Evolutionary conservation across 306 rosid genomes (phyloP).

Genomic region (Glycyrrhiza uralensis): DNA sequence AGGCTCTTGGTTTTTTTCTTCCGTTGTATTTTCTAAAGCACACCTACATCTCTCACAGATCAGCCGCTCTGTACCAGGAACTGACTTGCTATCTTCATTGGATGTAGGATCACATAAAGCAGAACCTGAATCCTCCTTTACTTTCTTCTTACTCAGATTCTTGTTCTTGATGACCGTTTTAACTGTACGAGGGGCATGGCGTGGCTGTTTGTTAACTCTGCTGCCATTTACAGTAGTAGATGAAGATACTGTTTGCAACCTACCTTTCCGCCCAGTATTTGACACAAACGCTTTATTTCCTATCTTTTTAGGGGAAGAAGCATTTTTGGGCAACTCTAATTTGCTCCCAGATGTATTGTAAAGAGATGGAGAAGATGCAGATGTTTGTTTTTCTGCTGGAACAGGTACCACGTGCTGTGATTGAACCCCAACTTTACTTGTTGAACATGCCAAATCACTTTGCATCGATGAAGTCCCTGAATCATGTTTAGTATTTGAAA

Average conservation of each 20-base stretch:
- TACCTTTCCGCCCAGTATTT: constrained; percentile 59
- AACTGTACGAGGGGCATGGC: constrained; percentile 49
- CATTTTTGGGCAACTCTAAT: constrained; percentile 37
- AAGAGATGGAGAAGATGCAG: constrained; percentile 29
- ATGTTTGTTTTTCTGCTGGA: constrained; percentile 40
- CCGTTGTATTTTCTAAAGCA: constrained; percentile 44
- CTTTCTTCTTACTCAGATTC: constrained; percentile 63
- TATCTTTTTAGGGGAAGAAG: constrained; percentile 46
- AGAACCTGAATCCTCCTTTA: constrained; percentile 55
- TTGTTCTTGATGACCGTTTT: constrained; percentile 71
- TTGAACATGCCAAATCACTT: constrained; percentile 30
- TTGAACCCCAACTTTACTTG: constrained; percentile 46
- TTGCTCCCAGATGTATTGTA: constrained; percentile 29
- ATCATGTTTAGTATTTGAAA: constrained; percentile 23
- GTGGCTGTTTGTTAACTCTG: constrained; percentile 55
- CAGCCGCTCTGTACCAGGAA: constrained; percentile 45
- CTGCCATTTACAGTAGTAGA: constrained; percentile 47
- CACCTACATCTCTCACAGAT: constrained; percentile 87
- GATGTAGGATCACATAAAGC: constrained; percentile 42
- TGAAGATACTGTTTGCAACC: constrained; percentile 55
- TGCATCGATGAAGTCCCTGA: constrained; percentile 15
- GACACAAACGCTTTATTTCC: constrained; percentile 44
- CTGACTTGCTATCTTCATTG: constrained; percentile 38
- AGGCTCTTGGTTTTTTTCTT: constrained; percentile 40
- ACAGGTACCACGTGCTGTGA: constrained; percentile 30